Evolutionary conservation across 129 eudicot genomes (phyloP), one percentile per base, ranked within the genome.

Genomic region (Calendula officinalis): DNA sequence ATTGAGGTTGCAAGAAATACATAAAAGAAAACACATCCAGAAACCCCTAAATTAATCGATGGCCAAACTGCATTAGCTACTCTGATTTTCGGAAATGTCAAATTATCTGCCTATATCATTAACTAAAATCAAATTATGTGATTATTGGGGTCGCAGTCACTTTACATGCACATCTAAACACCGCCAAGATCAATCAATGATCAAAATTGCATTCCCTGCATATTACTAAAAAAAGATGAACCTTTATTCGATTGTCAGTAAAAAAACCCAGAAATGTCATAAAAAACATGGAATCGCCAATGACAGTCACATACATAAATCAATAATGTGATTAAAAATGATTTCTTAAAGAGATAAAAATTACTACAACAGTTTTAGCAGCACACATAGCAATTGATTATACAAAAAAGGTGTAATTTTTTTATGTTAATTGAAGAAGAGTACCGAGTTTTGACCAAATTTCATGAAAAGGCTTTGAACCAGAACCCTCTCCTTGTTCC

Each of bases 371-470:
- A 16, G 0, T 9, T 45, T 70, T 22, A 22, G 30, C 30, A 22
- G 30, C 30, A 22, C 2, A 22, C 2, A 2, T 22, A 22, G 30
- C 30, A 47, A 47, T 47, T 4, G 53, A 5, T n/a, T n/a, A 22
- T 12, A 47, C 13, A 47, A 6, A 47, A 13, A 47, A 1, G 13
- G 53, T 14, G 22, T 5, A 0, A 60, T 5, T 22, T 40, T 40
- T 48, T 55, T 49, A 60, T 40, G 68, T 40, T 71, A 38, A 71
- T 60, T 40, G 62, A 71, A 40, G 62, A 60, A 34, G 50, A 22
- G 33, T 85, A 86, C 89, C 86, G 27, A 86, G 84, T 77, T 82
- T 86, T 44, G 95, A 86, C 89, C 95, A 86, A 32, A 77, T 56
- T 60, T 75, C 84, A 15, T 57, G 63, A 47, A 70, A 37, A 68